These are phyloP conservation scores for Neospermospora avenae DNA, from an alignment of 2,329 filamentous ascomycete species.

Conservation along the genomic window DNA sequence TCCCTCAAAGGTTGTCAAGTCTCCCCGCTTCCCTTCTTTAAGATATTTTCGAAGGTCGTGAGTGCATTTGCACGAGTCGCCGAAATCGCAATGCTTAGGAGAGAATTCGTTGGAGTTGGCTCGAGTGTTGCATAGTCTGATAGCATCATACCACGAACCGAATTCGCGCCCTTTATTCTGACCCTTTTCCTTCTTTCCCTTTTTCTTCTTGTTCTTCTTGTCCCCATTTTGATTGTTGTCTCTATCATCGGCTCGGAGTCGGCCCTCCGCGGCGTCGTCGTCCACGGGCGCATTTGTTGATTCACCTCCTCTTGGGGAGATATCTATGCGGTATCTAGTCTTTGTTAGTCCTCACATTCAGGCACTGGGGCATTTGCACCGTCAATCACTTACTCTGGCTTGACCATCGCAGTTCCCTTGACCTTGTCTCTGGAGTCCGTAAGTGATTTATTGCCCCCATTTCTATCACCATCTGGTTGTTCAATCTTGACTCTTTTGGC, in stretches of 20 bases:
- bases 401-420: constrained; percentile 34
- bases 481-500: constrained; percentile 59
- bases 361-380: neutral
- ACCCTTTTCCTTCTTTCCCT: constrained; percentile 61
- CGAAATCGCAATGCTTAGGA: constrained; percentile 71
- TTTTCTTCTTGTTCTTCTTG: constrained; percentile 43
- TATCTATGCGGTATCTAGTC: constrained; percentile 32
- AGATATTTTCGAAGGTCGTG: constrained; percentile 88
- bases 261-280: constrained; percentile 53
- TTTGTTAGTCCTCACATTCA: neutral
- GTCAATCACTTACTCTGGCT: constrained; percentile 31
- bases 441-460: neutral
- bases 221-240: constrained; percentile 31
- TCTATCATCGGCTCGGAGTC: constrained; percentile 40
- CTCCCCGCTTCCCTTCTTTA: constrained; percentile 73
- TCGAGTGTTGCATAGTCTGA: constrained; percentile 74
- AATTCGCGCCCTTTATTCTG: constrained; percentile 85
- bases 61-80: constrained; percentile 74
- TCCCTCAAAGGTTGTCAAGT: constrained; percentile 72
- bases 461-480: constrained; percentile 37
- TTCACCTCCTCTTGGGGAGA: constrained; percentile 11
- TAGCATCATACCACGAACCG: constrained; percentile 72
- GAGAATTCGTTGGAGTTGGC: constrained; percentile 76
- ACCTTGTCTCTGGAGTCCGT: constrained; percentile 28
- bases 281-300: constrained; percentile 37